phyloP scores from a whole-genome alignment of 352 stramenopile species.

The Thalassiosira hispida region DNA sequence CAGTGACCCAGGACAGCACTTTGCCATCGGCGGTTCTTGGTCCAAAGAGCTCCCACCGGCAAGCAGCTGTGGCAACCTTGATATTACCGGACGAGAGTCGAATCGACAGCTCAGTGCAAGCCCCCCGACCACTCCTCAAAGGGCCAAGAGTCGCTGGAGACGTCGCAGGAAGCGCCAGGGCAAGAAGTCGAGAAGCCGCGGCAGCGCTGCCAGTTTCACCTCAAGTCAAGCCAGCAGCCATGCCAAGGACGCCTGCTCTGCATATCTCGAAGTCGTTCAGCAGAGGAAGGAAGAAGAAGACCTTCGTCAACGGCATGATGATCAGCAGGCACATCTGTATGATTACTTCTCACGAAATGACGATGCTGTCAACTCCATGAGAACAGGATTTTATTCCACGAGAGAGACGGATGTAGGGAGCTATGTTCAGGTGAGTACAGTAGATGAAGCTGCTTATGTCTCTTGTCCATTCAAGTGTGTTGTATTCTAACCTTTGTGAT shows the following conservation, averaged over 20 bases:
- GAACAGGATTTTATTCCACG: constrained; percentile 41
- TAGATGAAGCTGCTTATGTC: neutral
- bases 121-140: neutral
- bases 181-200: neutral
- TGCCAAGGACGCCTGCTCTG: neutral
- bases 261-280: neutral
- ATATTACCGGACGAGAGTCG: neutral
- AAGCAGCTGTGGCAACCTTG: neutral
- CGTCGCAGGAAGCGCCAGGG: neutral
- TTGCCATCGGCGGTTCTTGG: constrained; percentile 9
- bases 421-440: constrained; percentile 40
- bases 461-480: neutral
- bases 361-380: constrained; percentile 14
- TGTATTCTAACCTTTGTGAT: constrained; percentile 3
- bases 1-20: constrained; percentile 51
- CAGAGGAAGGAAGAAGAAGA: constrained; percentile 4
- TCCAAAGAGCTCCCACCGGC: neutral
- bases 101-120: constrained; percentile 2
- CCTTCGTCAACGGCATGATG: constrained; percentile 2
- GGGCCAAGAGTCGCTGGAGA: constrained; percentile 8
- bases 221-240: neutral
- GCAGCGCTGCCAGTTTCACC: neutral
- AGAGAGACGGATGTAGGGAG: constrained; percentile 30
- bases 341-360: constrained; percentile 47
- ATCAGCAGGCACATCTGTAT: constrained; percentile 48